Conservation (phyloP, 441 rosid genomes). For the Brassica balearica region DNA sequence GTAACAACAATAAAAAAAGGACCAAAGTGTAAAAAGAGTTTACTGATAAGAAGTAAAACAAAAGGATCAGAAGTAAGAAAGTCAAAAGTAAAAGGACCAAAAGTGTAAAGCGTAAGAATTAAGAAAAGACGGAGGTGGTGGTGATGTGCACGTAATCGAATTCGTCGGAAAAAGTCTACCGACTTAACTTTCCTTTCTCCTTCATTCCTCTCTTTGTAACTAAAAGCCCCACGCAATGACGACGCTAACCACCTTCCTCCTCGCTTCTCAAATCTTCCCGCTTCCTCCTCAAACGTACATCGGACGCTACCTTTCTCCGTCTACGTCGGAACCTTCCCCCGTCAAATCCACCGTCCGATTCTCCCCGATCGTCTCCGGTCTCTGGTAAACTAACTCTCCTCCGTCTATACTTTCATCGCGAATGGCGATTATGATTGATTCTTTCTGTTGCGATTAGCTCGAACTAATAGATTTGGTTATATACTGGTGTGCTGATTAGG, state of each 20-base stretch:
- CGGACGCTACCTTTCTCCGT: constrained; percentile 29
- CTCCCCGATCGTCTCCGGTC: background rate
- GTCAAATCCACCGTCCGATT: constrained; percentile 12
- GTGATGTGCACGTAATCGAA: constrained; percentile 40
- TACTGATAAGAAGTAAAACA: too few relatives aligned
- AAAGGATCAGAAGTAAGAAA: too few relatives aligned
- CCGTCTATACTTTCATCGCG: background rate
- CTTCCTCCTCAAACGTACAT: constrained; percentile 25
- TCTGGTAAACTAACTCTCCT: constrained; percentile 3
- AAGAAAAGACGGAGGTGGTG: constrained; percentile 13
- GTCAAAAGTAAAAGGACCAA: background rate
- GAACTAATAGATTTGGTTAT: background rate
- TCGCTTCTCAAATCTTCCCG: constrained; percentile 42
- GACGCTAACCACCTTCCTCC: constrained; percentile 28
- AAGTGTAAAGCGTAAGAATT: background rate
- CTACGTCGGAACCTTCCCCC: background rate
- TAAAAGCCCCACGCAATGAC: constrained; percentile 35
- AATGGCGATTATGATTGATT: background rate
- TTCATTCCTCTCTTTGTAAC: background rate
- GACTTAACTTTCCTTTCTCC: constrained; percentile 1
- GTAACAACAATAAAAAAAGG: too few relatives aligned
- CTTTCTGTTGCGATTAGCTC: background rate
- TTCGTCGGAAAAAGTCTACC: constrained; percentile 15
- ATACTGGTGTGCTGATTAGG: constrained; percentile 9
- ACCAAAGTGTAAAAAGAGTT: too few relatives aligned